phyloP scores from a whole-genome alignment of 441 rosid species.

The Flueggea neowawraea region DNA sequence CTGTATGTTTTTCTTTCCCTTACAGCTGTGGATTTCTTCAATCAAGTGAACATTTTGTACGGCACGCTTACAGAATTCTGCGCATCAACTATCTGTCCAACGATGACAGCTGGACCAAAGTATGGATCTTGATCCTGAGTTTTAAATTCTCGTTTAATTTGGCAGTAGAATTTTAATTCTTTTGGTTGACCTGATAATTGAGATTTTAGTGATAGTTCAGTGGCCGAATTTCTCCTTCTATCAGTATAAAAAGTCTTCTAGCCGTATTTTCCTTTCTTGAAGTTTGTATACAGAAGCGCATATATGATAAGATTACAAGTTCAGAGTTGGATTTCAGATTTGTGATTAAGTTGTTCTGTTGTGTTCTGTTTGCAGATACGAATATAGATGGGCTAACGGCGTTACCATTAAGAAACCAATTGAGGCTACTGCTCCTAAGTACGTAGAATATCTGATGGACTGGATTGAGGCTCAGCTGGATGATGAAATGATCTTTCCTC shows the following conservation, averaged over 20 bases:
- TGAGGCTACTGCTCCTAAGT: constrained; percentile 95
- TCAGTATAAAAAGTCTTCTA: too few relatives aligned
- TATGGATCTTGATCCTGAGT: constrained; percentile 17
- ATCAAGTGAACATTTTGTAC: constrained; percentile 94
- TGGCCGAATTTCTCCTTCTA: too few relatives aligned
- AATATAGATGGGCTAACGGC: constrained; percentile 99
- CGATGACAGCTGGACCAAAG: constrained; percentile 99
- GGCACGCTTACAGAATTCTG: constrained; percentile 97
- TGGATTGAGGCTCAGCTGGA: constrained; percentile 98
- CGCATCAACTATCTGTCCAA: constrained; percentile 83
- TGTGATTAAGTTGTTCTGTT: background rate
- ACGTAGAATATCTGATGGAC: constrained; percentile 93
- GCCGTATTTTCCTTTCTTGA: too few relatives aligned
- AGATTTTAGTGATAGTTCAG: too few relatives aligned
- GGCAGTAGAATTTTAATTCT: too few relatives aligned
- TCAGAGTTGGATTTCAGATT: background rate
- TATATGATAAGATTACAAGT: too few relatives aligned
- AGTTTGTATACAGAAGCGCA: too few relatives aligned
- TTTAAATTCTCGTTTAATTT: background rate
- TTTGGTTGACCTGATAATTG: too few relatives aligned
- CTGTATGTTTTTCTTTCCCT: constrained; percentile 3
- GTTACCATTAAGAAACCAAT: constrained; percentile 93
- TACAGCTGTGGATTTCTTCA: constrained; percentile 99
- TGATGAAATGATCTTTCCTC: constrained; percentile 89
- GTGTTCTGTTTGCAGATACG: constrained; percentile 51